Base-by-base conservation (phyloP, 108 stramenopile genomes). In the Thalassiosira profunda region DNA sequence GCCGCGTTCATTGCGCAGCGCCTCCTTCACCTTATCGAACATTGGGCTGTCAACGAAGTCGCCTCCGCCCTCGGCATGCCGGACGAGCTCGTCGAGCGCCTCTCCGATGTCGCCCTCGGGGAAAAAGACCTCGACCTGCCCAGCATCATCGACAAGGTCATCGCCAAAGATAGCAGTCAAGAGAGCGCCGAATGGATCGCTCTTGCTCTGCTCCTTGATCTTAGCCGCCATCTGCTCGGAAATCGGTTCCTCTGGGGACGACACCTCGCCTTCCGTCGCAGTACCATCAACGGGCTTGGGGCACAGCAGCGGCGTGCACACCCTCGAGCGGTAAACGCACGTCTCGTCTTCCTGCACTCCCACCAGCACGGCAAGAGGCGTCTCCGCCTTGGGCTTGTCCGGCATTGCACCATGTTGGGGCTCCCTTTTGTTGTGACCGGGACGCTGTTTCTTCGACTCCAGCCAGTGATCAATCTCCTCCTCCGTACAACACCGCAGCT, bases 241-340 rank as follows among this genome's bases (percentile, higher is more conserved):
- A 9, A n/a, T n/a, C n/a, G n/a, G n/a, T n/a, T n/a, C n/a, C n/a
- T n/a, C n/a, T n/a, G n/a, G n/a, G n/a, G n/a, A n/a, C n/a, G n/a
- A n/a, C n/a, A 18, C 47, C 14, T 45, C 47, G 38, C n/a, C 20
- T 21, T 61, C 20, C 5, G 9, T 46, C 59, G 18, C n/a, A n/a
- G n/a, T n/a, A n/a, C n/a, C n/a, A n/a, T n/a, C 26, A 3, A 43
- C 12, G 4, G 41, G 58, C 25, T 63, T 66, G 6, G 67, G 67
- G 37, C 93, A 95, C 44, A 95, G 52, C 20, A 88, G 45, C 6
- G 81, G 82, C 28, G 93, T 92, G 56, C 93, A 95, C 21, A 95
- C 64, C n/a, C 72, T 80, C 24, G 90, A 38, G 8, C 74, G 70
- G 61, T 92, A 92, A 21, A 37, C 28, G 56, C 93, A 92, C 24